Conservation (phyloP, 1,284 basidiomycete genomes). For the Moesziomyces globuligerus region DNA sequence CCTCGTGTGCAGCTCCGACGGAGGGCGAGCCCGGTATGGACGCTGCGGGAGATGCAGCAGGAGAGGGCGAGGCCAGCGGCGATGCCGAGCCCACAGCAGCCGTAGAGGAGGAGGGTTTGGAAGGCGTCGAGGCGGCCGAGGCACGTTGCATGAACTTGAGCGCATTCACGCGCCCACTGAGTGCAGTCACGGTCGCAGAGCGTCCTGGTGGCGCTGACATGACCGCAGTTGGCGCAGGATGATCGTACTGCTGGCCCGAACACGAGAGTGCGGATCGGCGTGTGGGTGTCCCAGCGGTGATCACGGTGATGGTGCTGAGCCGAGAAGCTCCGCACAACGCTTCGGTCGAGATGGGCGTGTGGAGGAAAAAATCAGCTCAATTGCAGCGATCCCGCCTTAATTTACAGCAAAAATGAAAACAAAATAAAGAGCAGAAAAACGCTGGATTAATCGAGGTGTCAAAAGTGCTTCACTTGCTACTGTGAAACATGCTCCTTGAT, state of each 20-base stretch:
- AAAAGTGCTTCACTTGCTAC: no score
- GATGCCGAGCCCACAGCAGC: background rate
- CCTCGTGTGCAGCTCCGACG: conserved; percentile 10
- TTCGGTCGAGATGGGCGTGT: background rate
- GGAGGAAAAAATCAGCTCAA: background rate
- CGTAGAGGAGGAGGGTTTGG: conserved; percentile 2
- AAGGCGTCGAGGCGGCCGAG: conserved; percentile 10
- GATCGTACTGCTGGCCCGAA: background rate
- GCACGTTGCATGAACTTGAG: conserved; percentile 54
- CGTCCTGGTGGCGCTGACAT: conserved; percentile 39
- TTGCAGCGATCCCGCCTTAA: no score
- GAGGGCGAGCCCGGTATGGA: conserved; percentile 8
- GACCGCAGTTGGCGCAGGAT: background rate
- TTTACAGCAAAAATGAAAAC: background rate
- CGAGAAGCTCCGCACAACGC: no score
- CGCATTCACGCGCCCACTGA: conserved; percentile 46
- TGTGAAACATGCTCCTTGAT: no score
- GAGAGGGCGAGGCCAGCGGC: conserved; percentile 1
- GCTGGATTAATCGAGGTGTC: background rate
- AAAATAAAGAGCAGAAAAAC: background rate
- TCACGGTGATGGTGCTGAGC: conserved; percentile 11
- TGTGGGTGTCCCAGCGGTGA: background rate
- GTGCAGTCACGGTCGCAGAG: conserved; percentile 38
- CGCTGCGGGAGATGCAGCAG: conserved; percentile 3
- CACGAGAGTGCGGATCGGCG: background rate